These are phyloP conservation scores for Cordyceps cicadae DNA, from an alignment of 2,329 filamentous ascomycete genomes.

Conservation along the genomic window DNA sequence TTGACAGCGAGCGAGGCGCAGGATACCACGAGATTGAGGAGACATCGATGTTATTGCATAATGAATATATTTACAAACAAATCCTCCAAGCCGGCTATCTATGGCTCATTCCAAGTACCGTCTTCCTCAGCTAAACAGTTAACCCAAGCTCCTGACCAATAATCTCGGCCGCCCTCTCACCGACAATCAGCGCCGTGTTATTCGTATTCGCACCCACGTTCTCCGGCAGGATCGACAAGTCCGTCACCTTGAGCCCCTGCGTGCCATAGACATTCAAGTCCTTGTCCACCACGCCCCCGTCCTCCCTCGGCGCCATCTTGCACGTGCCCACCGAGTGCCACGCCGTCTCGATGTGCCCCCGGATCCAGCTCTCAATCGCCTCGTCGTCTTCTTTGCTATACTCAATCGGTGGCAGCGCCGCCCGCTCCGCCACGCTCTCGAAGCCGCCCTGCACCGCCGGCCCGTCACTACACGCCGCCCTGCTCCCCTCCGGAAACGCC, in stretches of 20 bases:
- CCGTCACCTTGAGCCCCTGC: slow-evolving; percentile 24
- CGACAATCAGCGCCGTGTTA: slow-evolving; percentile 38
- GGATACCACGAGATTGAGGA: not conserved
- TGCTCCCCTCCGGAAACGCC: slow-evolving; percentile 30
- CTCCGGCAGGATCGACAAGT: slow-evolving; percentile 23
- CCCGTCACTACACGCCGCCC: slow-evolving; percentile 35
- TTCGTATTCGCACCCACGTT: slow-evolving; percentile 40
- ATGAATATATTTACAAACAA: not conserved
- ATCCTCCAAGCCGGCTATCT: not conserved
- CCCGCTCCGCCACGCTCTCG: slow-evolving; percentile 28
- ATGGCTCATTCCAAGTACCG: not conserved
- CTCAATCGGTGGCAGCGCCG: slow-evolving; percentile 28
- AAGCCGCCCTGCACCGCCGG: slow-evolving; percentile 29
- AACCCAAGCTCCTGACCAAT: slow-evolving; percentile 26
- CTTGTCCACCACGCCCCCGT: slow-evolving; percentile 33
- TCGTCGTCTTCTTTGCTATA: slow-evolving; percentile 40
- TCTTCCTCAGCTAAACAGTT: not conserved
- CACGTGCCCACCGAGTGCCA: slow-evolving; percentile 36
- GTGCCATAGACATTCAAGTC: slow-evolving; percentile 34
- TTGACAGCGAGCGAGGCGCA: not conserved
- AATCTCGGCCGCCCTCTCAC: slow-evolving; percentile 36
- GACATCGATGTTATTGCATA: not conserved
- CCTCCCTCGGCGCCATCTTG: slow-evolving; percentile 31
- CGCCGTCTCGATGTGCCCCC: slow-evolving; percentile 28
- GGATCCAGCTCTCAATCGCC: slow-evolving; percentile 34